These are phyloP conservation scores for Paramecium tetraurelia DNA, from an alignment of 73 alveolate genomes.

Conservation along the genomic window DNA sequence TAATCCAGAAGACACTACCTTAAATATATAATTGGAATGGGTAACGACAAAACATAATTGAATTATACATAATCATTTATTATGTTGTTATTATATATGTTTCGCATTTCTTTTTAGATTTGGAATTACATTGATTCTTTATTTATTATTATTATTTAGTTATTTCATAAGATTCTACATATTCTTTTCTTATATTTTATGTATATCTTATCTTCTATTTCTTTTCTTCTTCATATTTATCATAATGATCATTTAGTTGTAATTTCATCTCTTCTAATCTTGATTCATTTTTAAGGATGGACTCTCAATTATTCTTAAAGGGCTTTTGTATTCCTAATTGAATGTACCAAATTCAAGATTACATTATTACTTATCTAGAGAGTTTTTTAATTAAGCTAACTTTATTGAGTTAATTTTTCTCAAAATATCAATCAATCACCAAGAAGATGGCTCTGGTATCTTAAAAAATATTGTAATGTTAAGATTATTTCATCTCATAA, in stretches of 20 bases:
- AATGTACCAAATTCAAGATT: conserved; percentile 40
- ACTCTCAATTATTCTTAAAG: background rate
- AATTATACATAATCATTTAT: background rate
- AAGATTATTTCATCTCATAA: too few species aligned
- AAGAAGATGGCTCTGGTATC: too few species aligned
- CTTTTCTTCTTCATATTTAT: background rate
- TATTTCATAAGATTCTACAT: background rate
- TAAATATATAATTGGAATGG: conserved; percentile 51
- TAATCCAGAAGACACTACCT: conserved; percentile 34
- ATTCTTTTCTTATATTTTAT: background rate
- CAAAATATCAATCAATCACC: too few species aligned
- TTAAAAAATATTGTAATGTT: too few species aligned
- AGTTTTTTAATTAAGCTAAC: too few species aligned
- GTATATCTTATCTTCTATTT: background rate
- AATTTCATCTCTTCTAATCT: conserved; percentile 23
- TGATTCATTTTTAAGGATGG: background rate
- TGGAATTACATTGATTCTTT: background rate
- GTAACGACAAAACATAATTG: background rate
- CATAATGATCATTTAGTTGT: background rate
- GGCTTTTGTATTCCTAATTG: background rate
- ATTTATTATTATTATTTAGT: background rate
- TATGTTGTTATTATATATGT: background rate
- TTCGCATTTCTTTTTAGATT: background rate
- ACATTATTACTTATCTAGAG: background rate
- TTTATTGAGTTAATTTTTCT: too few species aligned